Base-by-base conservation (phyloP, 2,329 filamentous ascomycete genomes). In the Knufia petricola region DNA sequence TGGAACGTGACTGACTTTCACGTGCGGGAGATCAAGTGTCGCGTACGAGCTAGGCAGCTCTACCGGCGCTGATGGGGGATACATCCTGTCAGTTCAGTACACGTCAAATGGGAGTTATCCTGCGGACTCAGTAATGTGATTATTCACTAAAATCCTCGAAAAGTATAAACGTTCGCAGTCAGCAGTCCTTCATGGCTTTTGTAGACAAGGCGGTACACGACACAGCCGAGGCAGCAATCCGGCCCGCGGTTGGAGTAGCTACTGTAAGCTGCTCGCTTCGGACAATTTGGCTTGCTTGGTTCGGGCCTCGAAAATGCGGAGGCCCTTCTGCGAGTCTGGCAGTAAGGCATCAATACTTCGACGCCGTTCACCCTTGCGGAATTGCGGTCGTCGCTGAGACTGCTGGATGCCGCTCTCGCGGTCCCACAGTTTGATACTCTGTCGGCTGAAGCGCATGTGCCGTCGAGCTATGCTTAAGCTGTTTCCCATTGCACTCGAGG, bases 1-100 rank as follows among this genome's bases (percentile, higher is more conserved):
- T 4, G 66, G 67, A 34, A 69, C 60, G 46, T 69, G 65, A 4
- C 62, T 62, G 50, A 68, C 56, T 43, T 58, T 60, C 54, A 69
- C 62, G 46, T 67, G 60, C 4, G 58, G 47, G 4, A 44, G 21
- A 13, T 56, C 46, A 3, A 67, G 59, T 9, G 57, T 55, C 45
- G 64, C 58, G 49, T 68, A 68, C 17, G 65, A 66, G 1, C 53
- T 46, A 12, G 65, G 65, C n/a, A 63, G 56, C 34, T 52, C 48
- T 24, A 56, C 36, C 9, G 54, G 50, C 13, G 49, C 46, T 19
- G 46, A 48, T 15, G 46, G 46, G 21, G 46, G 46, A 48, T 48
- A 42, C 46, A 48, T 48, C 12, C n/a, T 48, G 36, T 36, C 32
- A 36, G 10, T 13, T n/a, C n/a, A 36, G 15, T 6, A 13, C 10